Evolutionary conservation across 2,329 filamentous ascomycete genomes (phyloP).

Genomic region (Cladobotryum protrusum): DNA sequence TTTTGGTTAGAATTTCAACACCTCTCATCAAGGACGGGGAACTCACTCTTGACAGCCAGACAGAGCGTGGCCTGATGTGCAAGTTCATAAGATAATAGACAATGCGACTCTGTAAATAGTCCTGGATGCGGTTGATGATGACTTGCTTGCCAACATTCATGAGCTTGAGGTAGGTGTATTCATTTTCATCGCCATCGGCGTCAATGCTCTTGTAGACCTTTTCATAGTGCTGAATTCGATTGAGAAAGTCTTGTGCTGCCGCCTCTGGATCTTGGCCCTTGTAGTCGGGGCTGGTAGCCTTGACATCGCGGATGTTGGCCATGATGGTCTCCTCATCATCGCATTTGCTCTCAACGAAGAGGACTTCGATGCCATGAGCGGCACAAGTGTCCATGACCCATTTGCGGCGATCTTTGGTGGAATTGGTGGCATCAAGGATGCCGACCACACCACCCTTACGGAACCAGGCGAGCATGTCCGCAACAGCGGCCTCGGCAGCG

Average conservation of each 20-base stretch:
- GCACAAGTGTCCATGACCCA: constrained; percentile 84
- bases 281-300: constrained; percentile 94
- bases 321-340: constrained; percentile 95
- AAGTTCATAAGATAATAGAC: constrained; percentile 99
- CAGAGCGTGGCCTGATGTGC: constrained; percentile 91
- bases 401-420: constrained; percentile 77
- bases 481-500: constrained; percentile 84
- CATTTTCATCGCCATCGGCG: constrained; percentile 67
- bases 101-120: constrained; percentile 92
- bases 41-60: constrained; percentile 88
- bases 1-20: not conserved
- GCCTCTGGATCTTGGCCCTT: constrained; percentile 86
- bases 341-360: constrained; percentile 96
- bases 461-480: constrained; percentile 95
- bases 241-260: constrained; percentile 85
- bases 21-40: not conserved
- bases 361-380: constrained; percentile 72
- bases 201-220: constrained; percentile 94
- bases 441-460: constrained; percentile 73
- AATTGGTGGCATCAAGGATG: constrained; percentile 95
- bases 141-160: constrained; percentile 94
- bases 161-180: constrained; percentile 93
- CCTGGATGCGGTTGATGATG: constrained; percentile 95
- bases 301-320: constrained; percentile 96
- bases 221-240: constrained; percentile 94